phyloP scores from a whole-genome alignment of 192 early-diverging fungal genomes.

The Jimgerdemannia lactiflua region DNA sequence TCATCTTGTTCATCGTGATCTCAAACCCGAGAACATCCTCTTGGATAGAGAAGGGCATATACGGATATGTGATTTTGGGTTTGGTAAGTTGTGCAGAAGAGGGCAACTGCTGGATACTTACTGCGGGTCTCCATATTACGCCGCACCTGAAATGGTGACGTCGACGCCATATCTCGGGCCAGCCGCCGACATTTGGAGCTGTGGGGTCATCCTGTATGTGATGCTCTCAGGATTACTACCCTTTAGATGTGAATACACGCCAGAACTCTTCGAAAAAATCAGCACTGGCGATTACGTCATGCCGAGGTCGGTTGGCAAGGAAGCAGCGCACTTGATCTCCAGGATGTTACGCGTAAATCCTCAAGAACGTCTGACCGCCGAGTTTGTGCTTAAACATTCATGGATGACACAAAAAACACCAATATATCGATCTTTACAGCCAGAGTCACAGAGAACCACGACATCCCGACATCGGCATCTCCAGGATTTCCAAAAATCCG shows the following conservation, averaged over 20 bases:
- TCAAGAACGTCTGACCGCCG: slow-evolving; percentile 50
- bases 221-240: slow-evolving; percentile 58
- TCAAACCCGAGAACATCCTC: slow-evolving; percentile 65
- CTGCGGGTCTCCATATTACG: slow-evolving; percentile 65
- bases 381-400: slow-evolving; percentile 48
- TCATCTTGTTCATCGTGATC: slow-evolving; percentile 55
- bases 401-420: slow-evolving; percentile 43
- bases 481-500: neutral
- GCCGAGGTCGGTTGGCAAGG: slow-evolving; percentile 33
- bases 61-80: slow-evolving; percentile 62
- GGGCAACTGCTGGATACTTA: slow-evolving; percentile 59
- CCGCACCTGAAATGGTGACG: slow-evolving; percentile 65
- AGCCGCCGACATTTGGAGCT: slow-evolving; percentile 56
- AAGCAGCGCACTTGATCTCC: slow-evolving; percentile 46
- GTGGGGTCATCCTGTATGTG: slow-evolving; percentile 59
- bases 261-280: slow-evolving; percentile 59
- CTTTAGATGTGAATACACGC: slow-evolving; percentile 55
- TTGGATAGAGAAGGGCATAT: slow-evolving; percentile 46
- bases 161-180: slow-evolving; percentile 58
- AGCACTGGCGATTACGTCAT: slow-evolving; percentile 50
- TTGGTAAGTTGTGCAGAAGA: slow-evolving; percentile 49
- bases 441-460: too few species aligned
- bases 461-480: slow-evolving; percentile 7
- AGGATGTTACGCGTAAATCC: slow-evolving; percentile 50
- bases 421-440: slow-evolving; percentile 13